Percentiles rank a stretch among this genome's conserved stretches.
phyloP scores from a whole-genome alignment of 441 rosid species.

The Aleurites moluccanus region DNA sequence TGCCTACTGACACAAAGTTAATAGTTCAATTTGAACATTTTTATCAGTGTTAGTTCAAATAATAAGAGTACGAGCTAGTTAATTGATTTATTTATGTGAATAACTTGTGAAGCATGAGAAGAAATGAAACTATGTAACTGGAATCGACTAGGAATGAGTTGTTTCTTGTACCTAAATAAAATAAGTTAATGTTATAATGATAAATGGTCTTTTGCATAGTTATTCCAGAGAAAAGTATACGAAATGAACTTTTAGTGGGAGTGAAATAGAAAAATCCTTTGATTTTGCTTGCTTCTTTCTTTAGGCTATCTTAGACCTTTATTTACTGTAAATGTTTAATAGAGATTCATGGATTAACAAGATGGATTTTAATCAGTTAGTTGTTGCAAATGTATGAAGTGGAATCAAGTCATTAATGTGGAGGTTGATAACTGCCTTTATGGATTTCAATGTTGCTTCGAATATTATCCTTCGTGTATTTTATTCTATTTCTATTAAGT shows the following conservation, averaged over 20 bases:
- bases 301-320: neutral
- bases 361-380: neutral
- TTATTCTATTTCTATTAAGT: neutral
- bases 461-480: neutral
- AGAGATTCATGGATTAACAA: conserved; percentile 1
- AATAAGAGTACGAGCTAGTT: neutral
- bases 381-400: neutral
- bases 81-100: neutral
- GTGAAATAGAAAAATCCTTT: neutral
- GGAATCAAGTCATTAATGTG: neutral
- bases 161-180: neutral
- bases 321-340: neutral
- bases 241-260: neutral
- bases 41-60: neutral
- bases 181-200: neutral
- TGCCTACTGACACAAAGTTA: neutral
- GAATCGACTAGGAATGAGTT: neutral
- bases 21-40: neutral
- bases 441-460: neutral
- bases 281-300: neutral
- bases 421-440: neutral
- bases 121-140: neutral
- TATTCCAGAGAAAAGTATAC: neutral
- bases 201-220: neutral
- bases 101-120: neutral